These are phyloP conservation scores for Astragalus glycyphyllos DNA, from an alignment of 306 rosid species.

Conservation along the genomic window DNA sequence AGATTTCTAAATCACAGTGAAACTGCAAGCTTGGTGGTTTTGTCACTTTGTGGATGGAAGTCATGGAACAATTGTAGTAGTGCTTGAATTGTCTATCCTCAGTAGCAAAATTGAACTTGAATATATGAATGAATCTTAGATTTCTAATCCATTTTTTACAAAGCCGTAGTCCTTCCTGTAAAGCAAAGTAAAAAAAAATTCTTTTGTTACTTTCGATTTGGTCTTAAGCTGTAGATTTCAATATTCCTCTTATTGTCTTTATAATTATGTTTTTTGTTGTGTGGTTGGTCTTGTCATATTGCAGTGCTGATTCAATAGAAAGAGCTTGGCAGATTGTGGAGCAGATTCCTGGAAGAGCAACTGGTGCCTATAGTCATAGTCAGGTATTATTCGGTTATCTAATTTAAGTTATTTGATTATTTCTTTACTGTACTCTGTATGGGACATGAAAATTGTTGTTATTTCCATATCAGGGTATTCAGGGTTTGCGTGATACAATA, in stretches of 20 bases:
- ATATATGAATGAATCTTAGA: background rate
- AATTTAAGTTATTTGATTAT: conserved; percentile 21
- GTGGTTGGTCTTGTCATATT: conserved; percentile 30
- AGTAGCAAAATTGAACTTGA: conserved; percentile 30
- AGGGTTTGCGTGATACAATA: conserved; percentile 84
- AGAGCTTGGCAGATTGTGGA: conserved; percentile 84
- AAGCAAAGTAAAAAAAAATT: conserved; percentile 7
- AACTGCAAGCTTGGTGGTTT: conserved; percentile 9
- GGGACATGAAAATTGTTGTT: conserved; percentile 29
- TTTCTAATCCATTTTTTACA: conserved; percentile 29
- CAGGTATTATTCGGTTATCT: conserved; percentile 58
- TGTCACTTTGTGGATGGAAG: too few species aligned
- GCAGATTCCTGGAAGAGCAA: conserved; percentile 91
- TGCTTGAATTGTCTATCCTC: conserved; percentile 2
- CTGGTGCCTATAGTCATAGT: conserved; percentile 97
- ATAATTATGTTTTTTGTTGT: background rate
- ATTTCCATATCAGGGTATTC: conserved; percentile 67
- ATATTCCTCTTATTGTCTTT: background rate
- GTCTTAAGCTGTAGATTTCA: conserved; percentile 16
- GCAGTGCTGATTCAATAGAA: conserved; percentile 77
- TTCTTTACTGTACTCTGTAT: background rate
- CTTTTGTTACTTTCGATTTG: conserved; percentile 1
- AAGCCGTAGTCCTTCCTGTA: background rate
- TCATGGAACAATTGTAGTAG: conserved; percentile 18
- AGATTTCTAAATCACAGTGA: conserved; percentile 30